Base-by-base conservation (phyloP, 306 rosid genomes). In the Pueraria montana region DNA sequence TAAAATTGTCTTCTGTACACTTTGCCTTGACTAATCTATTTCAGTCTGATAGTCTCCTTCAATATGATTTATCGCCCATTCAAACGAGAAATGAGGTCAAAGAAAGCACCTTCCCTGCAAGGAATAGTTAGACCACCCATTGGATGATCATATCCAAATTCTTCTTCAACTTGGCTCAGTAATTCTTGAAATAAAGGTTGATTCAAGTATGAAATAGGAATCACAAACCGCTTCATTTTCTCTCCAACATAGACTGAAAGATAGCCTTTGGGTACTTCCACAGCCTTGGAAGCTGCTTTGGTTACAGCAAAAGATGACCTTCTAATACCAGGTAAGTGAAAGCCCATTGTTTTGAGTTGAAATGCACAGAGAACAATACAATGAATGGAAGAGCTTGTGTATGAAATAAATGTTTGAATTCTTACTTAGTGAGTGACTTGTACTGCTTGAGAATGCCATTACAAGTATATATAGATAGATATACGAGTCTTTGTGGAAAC, bases 111-210 rank as follows among this genome's bases (percentile, higher is more conserved):
- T 80, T 86, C 86, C 11, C 66, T 38, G 75, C 87, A 86, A 30
- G 91, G 88, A 67, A 79, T 78, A 67, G 88, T 88, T n/a, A 86
- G 80, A 27, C 32, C 32, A 27, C 32, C 32, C 32, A 27, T 27
- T 27, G 3, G 32, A 27, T 27, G 32, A 27, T n/a, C n/a, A n/a
- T n/a, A n/a, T n/a, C n/a, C n/a, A n/a, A n/a, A n/a, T n/a, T n/a
- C n/a, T n/a, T n/a, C n/a, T n/a, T n/a, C n/a, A n/a, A n/a, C n/a
- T n/a, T n/a, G n/a, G n/a, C n/a, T n/a, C n/a, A n/a, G n/a, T n/a
- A n/a, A n/a, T n/a, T n/a, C n/a, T n/a, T n/a, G n/a, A n/a, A n/a
- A n/a, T n/a, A n/a, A n/a, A n/a, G n/a, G n/a, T n/a, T n/a, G n/a
- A n/a, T n/a, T n/a, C n/a, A n/a, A n/a, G n/a, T n/a, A n/a, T n/a